Evolutionary conservation across 805 yeast genomes (phyloP).

Genomic region (Monosporozyma yasuniensis): DNA sequence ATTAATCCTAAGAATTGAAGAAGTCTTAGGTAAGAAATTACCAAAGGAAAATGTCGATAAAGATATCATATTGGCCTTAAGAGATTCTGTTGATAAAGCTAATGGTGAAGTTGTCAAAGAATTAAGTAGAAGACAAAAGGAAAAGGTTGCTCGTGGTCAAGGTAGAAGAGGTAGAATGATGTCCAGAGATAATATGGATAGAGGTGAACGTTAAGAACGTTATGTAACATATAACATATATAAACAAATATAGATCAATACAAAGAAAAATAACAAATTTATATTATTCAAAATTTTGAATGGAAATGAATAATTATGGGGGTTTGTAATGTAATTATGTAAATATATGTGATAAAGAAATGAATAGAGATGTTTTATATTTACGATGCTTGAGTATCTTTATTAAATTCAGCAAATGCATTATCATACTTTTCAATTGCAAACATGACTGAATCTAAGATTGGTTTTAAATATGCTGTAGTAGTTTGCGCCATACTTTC

Average conservation of each 20-base stretch:
- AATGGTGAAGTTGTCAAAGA: slow-evolving; percentile 74
- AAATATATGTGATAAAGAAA: neutral
- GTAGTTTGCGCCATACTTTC: slow-evolving; percentile 23
- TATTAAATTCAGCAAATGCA: slow-evolving; percentile 6
- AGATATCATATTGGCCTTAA: slow-evolving; percentile 65
- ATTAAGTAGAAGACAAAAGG: slow-evolving; percentile 64
- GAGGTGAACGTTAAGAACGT: slow-evolving; percentile 31
- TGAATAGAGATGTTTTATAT: neutral
- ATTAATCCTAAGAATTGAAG: slow-evolving; percentile 78
- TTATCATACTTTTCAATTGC: slow-evolving; percentile 40
- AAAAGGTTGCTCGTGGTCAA: slow-evolving; percentile 35
- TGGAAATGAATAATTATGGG: neutral
- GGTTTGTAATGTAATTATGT: neutral
- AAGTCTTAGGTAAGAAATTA: slow-evolving; percentile 71
- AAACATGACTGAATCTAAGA: slow-evolving; percentile 35
- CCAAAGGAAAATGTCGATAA: slow-evolving; percentile 77
- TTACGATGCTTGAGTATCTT: slow-evolving; percentile 1
- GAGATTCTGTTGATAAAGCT: slow-evolving; percentile 85
- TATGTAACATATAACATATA: neutral
- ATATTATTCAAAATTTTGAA: no score
- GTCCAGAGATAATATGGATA: slow-evolving; percentile 38
- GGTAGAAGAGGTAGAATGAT: slow-evolving; percentile 33
- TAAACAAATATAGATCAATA: neutral
- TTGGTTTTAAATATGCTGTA: slow-evolving; percentile 35
- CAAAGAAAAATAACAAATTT: no score